phyloP scores from a whole-genome alignment of 2,329 filamentous ascomycete species.

The Fusarium multiceps region DNA sequence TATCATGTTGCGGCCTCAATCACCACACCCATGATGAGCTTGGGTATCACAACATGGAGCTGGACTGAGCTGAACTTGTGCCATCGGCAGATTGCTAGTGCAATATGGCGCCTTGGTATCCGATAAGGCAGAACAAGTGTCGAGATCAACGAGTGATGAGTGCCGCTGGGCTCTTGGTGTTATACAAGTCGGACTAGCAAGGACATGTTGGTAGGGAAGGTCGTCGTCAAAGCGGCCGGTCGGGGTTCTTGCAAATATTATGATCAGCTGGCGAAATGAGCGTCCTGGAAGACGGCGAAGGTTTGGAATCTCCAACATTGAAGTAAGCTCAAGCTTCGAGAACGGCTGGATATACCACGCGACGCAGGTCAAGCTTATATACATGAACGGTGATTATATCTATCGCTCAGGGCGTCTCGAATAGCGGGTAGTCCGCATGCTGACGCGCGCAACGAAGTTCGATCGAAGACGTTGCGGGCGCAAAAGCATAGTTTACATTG shows the following conservation, averaged over 20 bases:
- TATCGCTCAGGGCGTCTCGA: conserved; percentile 21
- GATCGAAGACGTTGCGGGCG: conserved; percentile 48
- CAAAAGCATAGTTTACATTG: conserved; percentile 31
- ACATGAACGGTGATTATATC: conserved; percentile 30
- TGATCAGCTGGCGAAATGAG: neutral
- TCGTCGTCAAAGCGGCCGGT: neutral
- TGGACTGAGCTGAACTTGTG: conserved; percentile 17
- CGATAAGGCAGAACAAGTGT: conserved; percentile 22
- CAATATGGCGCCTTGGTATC: neutral
- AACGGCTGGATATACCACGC: conserved; percentile 3
- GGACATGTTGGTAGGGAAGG: neutral
- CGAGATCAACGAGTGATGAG: neutral
- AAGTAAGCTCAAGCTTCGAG: conserved; percentile 27
- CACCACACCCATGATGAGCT: conserved; percentile 10
- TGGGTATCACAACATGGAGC: conserved; percentile 3
- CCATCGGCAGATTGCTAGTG: neutral
- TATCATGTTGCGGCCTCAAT: conserved; percentile 3
- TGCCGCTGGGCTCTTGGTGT: neutral
- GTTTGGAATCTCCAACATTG: conserved; percentile 1
- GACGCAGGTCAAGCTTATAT: conserved; percentile 45
- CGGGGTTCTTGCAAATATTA: neutral
- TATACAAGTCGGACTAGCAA: neutral
- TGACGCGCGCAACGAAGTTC: conserved; percentile 46
- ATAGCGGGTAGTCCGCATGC: conserved; percentile 46
- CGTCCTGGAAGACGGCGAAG: neutral